Base-by-base conservation (phyloP, 169 alveolate genomes). In the Plasmodium gonderi region DNA sequence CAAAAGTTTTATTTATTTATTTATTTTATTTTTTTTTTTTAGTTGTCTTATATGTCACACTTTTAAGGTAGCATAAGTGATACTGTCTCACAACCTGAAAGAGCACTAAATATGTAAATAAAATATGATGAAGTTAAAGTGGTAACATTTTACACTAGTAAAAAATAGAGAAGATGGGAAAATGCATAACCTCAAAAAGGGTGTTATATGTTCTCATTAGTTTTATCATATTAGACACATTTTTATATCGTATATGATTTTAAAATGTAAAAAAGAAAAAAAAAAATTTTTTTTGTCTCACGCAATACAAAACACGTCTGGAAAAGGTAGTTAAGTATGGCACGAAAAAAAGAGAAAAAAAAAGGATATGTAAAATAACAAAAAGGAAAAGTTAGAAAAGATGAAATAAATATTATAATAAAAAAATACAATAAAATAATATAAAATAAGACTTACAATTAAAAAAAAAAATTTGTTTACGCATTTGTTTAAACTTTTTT, bases 51-150 rank as follows among this genome's bases (percentile, higher is more conserved):
- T 38, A 40, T 74, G 31, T 45, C 7, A 36, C 45, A 80, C 65
- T 60, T 49, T 45, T 44, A 47, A 31, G 36, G 38, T 17, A 49
- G 7, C 4, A 29, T n/a, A 23, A 78, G 14, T 74, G n/a, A n/a
- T 40, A 40, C 65, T 23, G 29, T 17, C 6, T 42, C n/a, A 45
- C 26, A 77, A 47, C 11, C 17, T 40, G 44, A 26, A 31, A 17
- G n/a, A 38, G 26, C 81, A 74, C 26, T 74, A 6, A 78, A 78
- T 7, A 78, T 51, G 65, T 78, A 78, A 78, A 78, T 49, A 45
- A 47, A 77, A 47, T 5, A 60, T 5, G 74, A 47, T 36, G 51
- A 47, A 78, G 17, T 45, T 78, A 29, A 49, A 78, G 23, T 60
- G n/a, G 8, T 65, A 78, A 7, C n/a, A n/a, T 78, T 29, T 17